phyloP scores from a whole-genome alignment of 768 basidiomycete genomes.

The Gyrodon lividus region DNA sequence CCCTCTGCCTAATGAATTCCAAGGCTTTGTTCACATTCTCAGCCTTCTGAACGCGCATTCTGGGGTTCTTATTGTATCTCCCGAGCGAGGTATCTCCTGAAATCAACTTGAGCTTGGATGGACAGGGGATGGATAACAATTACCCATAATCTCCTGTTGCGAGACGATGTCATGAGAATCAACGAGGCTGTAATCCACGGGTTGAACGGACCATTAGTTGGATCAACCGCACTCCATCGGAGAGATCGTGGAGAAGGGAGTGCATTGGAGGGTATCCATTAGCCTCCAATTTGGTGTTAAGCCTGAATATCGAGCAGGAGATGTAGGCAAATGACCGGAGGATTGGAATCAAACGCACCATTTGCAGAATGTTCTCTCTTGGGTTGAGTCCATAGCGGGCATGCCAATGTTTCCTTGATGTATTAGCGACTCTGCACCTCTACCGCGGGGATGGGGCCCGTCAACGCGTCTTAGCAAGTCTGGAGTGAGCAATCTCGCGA shows the following conservation, averaged over 20 bases:
- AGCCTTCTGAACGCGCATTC: conserved; percentile 93
- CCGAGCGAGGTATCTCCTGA: conserved; percentile 89
- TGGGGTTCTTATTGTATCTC: conserved; percentile 86
- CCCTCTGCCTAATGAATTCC: conserved; percentile 90
- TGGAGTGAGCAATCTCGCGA: too few relatives aligned
- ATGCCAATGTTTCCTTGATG: background rate
- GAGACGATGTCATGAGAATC: conserved; percentile 3
- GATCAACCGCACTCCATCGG: conserved; percentile 92
- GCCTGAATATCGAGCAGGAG: conserved; percentile 49
- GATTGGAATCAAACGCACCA: conserved; percentile 50
- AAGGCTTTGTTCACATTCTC: conserved; percentile 98
- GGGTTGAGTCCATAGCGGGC: conserved; percentile 37
- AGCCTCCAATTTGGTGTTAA: conserved; percentile 91
- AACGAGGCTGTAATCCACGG: background rate
- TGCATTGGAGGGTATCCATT: conserved; percentile 85
- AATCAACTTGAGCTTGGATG: conserved; percentile 8
- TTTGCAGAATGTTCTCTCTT: conserved; percentile 88
- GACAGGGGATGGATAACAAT: conserved; percentile 12
- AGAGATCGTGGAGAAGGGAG: conserved; percentile 86
- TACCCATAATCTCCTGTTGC: conserved; percentile 93
- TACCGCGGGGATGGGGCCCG: background rate
- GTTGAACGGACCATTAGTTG: conserved; percentile 76
- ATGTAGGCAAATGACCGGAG: background rate
- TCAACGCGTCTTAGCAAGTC: too few relatives aligned
- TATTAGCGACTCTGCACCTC: background rate